Conservation (phyloP, 192 early-diverging fungal species). For the Coemansia sp. region DNA sequence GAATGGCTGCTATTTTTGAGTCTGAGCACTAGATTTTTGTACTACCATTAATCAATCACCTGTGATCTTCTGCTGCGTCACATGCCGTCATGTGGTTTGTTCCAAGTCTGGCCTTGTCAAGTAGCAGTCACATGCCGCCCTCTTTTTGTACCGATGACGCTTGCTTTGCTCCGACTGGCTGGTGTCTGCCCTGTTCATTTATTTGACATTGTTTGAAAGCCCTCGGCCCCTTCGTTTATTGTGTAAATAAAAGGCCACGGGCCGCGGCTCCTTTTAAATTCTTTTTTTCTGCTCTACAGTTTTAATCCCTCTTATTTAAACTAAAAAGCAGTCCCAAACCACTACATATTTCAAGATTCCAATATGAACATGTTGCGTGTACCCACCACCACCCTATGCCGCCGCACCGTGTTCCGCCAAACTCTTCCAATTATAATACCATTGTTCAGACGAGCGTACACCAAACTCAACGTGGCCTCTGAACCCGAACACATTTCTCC, state of each 20-base stretch:
- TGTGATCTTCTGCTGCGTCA: background rate
- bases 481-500: slow-evolving; percentile 31
- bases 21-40: slow-evolving; percentile 55
- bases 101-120: background rate
- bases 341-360: background rate
- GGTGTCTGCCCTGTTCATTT: background rate
- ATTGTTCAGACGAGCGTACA: slow-evolving; percentile 3
- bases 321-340: background rate
- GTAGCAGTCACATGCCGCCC: background rate
- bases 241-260: slow-evolving; percentile 1
- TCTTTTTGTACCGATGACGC: background rate
- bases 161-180: background rate
- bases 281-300: background rate
- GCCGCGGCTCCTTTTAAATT: background rate
- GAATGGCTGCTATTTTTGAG: slow-evolving; percentile 85
- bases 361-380: background rate
- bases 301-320: background rate
- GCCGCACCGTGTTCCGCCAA: no score
- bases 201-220: background rate
- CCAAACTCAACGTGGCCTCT: slow-evolving; percentile 21
- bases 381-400: background rate
- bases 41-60: background rate
- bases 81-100: background rate
- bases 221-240: background rate
- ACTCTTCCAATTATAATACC: background rate